phyloP scores from a whole-genome alignment of 2,329 filamentous ascomycete genomes.

The Fusarium sp. region DNA sequence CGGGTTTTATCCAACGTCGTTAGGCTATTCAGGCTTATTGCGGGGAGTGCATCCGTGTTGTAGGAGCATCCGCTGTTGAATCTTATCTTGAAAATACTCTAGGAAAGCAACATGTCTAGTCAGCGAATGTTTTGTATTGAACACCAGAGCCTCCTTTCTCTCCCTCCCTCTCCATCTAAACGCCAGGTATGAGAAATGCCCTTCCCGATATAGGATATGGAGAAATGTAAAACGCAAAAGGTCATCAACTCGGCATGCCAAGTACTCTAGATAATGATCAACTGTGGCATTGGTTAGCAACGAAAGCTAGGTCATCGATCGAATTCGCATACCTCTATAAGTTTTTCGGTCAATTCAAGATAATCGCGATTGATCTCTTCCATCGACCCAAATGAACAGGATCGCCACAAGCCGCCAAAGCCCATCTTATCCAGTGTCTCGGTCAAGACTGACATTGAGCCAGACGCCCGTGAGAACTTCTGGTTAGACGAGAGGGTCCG shows the following conservation, averaged over 20 bases:
- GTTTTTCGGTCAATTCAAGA: slow-evolving; percentile 67
- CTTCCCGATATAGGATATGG: slow-evolving; percentile 1
- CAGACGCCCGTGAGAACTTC: slow-evolving; percentile 62
- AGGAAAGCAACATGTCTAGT: not conserved
- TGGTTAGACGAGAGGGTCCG: slow-evolving; percentile 68
- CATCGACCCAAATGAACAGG: slow-evolving; percentile 63
- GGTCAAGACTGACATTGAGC: slow-evolving; percentile 62
- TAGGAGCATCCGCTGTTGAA: not conserved
- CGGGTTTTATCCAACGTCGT: not conserved
- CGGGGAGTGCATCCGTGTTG: not conserved
- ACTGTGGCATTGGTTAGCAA: not conserved
- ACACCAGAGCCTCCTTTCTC: not conserved
- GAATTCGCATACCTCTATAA: slow-evolving; percentile 66
- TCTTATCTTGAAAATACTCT: not conserved
- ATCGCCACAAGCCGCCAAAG: slow-evolving; percentile 73
- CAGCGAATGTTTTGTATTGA: not conserved
- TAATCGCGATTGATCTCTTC: slow-evolving; percentile 49
- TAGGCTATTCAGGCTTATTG: not conserved
- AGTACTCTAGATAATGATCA: slow-evolving; percentile 13
- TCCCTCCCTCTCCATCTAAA: not conserved
- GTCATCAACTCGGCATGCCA: not conserved
- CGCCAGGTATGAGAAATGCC: slow-evolving; percentile 1
- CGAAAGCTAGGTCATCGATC: not conserved
- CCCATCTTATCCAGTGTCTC: slow-evolving; percentile 70
- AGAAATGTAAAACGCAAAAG: not conserved